Evolutionary conservation across 1,139 yeast species (phyloP), one percentile per base, ranked within the genome.

Genomic region (Wickerhamomyces sp.): DNA sequence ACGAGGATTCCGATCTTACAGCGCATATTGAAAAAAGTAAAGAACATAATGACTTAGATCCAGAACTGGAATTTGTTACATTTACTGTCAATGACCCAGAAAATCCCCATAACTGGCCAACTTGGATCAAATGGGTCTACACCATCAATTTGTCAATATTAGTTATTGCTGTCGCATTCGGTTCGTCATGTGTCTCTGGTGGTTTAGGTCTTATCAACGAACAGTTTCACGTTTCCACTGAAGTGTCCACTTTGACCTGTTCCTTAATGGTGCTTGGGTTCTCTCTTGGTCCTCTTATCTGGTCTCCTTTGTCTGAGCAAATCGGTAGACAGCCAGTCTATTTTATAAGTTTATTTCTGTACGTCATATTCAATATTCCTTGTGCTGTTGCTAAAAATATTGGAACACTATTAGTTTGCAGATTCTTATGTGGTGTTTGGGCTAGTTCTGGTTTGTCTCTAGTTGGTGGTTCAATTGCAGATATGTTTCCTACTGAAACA

Each of bases 381-480:
- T 86, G 95, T 60, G 97, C 96, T 1, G 64, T 88, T 32, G 81
- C 95, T 28, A 86, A 85, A 34, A 88, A 86, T 58, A 83, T 88
- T 47, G 94, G 89, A 33, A 81, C 90, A 9, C 69, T 88, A 17
- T 66, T 89, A 47, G 90, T 76, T 17, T 83, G 90, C 59, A 74
- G 97, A 43, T 88, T 89, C 63, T 65, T 89, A 26, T 83, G 92
- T 59, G 97, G 97, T 51, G 90, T 88, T 25, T 87, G 82, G 62
- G 71, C 95, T 1, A 74, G 92, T 33, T 84, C 95, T 13, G 96
- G 94, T 24, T 71, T 89, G 39, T 81, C 92, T 37, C 72, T 86
- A 40, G 96, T 88, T 39, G 96, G 95, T 58, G 96, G 95, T 36
- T 82, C 95, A 33, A 76, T 89, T 47, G 94, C 94, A 38, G 97